Conservation (phyloP, 768 basidiomycete genomes). For the Galerina marginata region DNA sequence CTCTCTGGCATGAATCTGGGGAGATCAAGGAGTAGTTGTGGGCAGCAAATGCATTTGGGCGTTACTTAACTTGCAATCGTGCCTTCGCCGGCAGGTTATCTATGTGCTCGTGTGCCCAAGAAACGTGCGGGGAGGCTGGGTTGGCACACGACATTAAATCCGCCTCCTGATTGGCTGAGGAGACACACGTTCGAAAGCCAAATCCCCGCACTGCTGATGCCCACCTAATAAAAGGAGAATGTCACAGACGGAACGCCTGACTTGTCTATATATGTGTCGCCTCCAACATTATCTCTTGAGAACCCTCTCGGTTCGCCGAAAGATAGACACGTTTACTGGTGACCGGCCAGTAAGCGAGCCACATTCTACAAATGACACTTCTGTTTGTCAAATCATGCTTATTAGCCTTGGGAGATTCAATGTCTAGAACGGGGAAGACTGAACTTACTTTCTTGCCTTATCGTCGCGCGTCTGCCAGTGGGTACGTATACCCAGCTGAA, state of each 20-base stretch:
- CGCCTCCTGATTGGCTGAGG: conserved; percentile 32
- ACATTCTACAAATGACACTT: background rate
- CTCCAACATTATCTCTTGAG: background rate
- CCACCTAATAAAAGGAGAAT: background rate
- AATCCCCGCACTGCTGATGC: conserved; percentile 1
- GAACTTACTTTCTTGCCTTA: no score
- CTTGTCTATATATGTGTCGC: background rate
- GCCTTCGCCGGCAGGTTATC: conserved; percentile 4
- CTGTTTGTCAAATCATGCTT: no score
- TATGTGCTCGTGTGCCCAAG: conserved; percentile 36
- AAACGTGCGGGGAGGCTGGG: conserved; percentile 30
- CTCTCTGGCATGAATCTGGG: conserved; percentile 19
- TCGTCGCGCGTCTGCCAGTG: no score
- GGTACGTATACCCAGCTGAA: no score
- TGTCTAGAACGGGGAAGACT: no score
- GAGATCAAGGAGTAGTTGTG: conserved; percentile 3
- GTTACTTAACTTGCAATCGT: conserved; percentile 3
- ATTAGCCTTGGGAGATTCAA: no score
- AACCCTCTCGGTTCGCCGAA: background rate
- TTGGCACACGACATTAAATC: conserved; percentile 36
- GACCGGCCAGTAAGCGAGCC: background rate
- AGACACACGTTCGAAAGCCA: conserved; percentile 36
- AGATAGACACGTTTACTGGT: conserved; percentile 14
- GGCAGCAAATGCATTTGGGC: background rate
- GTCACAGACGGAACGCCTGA: conserved; percentile 7